Evolutionary conservation across 495 filamentous ascomycete species (phyloP).

Genomic region (Aspergillus hancockii): DNA sequence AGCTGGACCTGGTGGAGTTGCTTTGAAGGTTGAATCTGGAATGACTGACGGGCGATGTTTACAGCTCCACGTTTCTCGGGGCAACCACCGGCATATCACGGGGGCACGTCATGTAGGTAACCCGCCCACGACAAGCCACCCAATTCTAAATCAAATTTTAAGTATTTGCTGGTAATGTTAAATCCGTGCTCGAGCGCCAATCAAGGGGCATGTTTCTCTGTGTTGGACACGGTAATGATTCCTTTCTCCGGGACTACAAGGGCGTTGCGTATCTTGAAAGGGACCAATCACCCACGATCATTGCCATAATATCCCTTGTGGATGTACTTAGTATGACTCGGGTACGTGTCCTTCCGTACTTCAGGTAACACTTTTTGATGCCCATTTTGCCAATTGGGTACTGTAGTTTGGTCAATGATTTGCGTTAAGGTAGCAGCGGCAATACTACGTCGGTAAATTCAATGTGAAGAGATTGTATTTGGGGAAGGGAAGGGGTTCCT

Average conservation of each 20-base stretch:
- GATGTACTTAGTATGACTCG: not conserved
- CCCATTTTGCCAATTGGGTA: not conserved
- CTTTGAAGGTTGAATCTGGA: conserved; percentile 28
- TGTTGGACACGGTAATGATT: not conserved
- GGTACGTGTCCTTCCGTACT: not conserved
- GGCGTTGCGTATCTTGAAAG: not conserved
- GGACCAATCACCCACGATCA: not conserved
- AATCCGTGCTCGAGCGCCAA: not conserved
- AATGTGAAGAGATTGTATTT: not conserved
- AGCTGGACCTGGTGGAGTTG: conserved; percentile 32
- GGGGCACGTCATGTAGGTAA: conserved; percentile 6
- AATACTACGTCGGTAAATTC: not conserved
- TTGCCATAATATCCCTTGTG: not conserved
- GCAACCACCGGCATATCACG: conserved; percentile 35
- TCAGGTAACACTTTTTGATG: not conserved
- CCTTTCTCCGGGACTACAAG: not conserved
- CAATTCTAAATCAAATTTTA: not conserved
- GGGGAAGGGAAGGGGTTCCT: no score
- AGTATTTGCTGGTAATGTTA: not conserved
- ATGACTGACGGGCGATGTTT: conserved; percentile 38
- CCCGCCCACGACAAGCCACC: not conserved
- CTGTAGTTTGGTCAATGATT: not conserved
- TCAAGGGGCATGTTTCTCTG: not conserved
- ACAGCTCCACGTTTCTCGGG: conserved; percentile 46
- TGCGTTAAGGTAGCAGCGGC: not conserved